Evolutionary conservation across 345 rosid genomes (phyloP).

Genomic region (Brassica juncea): DNA sequence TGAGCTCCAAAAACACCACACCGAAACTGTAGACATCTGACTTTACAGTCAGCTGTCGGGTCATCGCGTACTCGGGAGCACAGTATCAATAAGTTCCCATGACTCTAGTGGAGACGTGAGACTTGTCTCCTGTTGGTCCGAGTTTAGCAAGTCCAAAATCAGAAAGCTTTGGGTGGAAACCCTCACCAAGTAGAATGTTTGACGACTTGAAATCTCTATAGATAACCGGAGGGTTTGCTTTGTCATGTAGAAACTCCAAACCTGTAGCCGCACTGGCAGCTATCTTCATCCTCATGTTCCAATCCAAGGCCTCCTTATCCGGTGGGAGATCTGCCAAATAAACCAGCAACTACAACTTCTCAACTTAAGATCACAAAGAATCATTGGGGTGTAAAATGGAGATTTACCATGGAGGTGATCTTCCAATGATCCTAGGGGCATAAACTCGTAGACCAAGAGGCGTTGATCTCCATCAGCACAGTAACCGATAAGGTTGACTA

Average conservation of each 20-base stretch:
- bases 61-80: constrained; percentile 99
- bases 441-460: constrained; percentile 95
- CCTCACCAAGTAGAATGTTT: constrained; percentile 85
- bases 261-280: constrained; percentile 99
- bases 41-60: constrained; percentile 92
- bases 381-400: constrained; percentile 3
- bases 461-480: constrained; percentile 99
- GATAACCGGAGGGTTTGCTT: constrained; percentile 95
- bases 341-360: constrained; percentile 21
- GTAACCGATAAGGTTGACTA: constrained; percentile 93
- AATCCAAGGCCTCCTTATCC: constrained; percentile 86
- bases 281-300: constrained; percentile 97
- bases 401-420: constrained; percentile 96
- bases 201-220: constrained; percentile 97
- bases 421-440: constrained; percentile 96
- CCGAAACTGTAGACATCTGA: constrained; percentile 98
- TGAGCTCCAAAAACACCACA: constrained; percentile 87
- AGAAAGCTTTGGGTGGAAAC: constrained; percentile 91
- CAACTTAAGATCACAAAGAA: constrained; percentile 11
- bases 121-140: constrained; percentile 95
- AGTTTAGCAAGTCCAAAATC: constrained; percentile 99
- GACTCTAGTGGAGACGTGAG: constrained; percentile 97
- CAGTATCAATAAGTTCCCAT: constrained; percentile 99
- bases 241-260: constrained; percentile 88
- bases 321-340: constrained; percentile 64